Evolutionary conservation across 2,329 filamentous ascomycete species (phyloP).

Genomic region (Rachicladosporium sp.): DNA sequence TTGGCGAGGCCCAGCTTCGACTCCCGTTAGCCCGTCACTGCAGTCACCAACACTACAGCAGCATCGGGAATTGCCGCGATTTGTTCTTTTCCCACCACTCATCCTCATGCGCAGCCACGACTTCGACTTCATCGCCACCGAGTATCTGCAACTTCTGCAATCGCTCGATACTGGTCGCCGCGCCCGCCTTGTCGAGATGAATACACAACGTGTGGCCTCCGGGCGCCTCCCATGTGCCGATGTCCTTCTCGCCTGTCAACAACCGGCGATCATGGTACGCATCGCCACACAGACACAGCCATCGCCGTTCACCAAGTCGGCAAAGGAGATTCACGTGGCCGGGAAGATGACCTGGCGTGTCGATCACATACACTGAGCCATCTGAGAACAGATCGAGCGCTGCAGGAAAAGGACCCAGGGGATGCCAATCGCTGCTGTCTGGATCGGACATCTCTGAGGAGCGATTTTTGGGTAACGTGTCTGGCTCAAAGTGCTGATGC

Average conservation of each 20-base stretch:
- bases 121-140: slow-evolving; percentile 31
- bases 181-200: slow-evolving; percentile 37
- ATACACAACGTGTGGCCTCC: slow-evolving; percentile 36
- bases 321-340: slow-evolving; percentile 41
- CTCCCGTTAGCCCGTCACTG: no score
- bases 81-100: slow-evolving; percentile 30
- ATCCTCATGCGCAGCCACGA: slow-evolving; percentile 40
- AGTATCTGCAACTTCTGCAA: slow-evolving; percentile 26
- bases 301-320: slow-evolving; percentile 25
- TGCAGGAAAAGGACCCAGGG: slow-evolving; percentile 32
- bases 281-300: slow-evolving; percentile 41
- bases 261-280: slow-evolving; percentile 42
- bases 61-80: slow-evolving; percentile 11
- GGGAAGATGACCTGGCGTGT: slow-evolving; percentile 39
- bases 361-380: slow-evolving; percentile 34
- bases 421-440: slow-evolving; percentile 25
- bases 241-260: slow-evolving; percentile 38
- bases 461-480: slow-evolving; percentile 30
- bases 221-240: slow-evolving; percentile 39
- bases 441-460: slow-evolving; percentile 31
- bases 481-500: slow-evolving; percentile 32
- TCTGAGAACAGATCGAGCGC: slow-evolving; percentile 38
- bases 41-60: neutral
- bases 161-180: slow-evolving; percentile 30
- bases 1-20: no score